A percentile compares a stretch with the other conserved stretches of the same genome.
Evolutionary conservation across 2,329 filamentous ascomycete species (phyloP).

Genomic region (Xylariaceae sp.): DNA sequence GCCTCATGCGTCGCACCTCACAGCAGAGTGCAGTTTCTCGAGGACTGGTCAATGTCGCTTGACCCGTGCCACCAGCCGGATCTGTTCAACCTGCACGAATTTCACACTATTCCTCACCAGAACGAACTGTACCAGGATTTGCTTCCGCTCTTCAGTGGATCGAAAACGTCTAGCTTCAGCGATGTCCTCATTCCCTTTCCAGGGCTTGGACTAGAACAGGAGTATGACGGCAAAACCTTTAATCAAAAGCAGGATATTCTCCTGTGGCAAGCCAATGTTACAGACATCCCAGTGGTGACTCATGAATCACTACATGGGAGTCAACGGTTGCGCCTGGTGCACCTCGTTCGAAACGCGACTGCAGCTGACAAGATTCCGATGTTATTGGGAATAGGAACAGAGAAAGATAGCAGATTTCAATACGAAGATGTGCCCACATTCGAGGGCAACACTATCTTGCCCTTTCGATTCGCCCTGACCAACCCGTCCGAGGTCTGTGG

Average conservation of each 20-base stretch:
- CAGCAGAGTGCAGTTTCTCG: conserved; percentile 60
- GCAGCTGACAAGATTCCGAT: conserved; percentile 45
- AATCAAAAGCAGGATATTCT: conserved; percentile 57
- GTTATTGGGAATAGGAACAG: conserved; percentile 44
- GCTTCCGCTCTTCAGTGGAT: conserved; percentile 69
- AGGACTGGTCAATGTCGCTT: conserved; percentile 58
- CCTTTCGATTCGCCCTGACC: conserved; percentile 55
- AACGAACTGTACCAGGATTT: conserved; percentile 59
- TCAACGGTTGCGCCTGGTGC: conserved; percentile 65
- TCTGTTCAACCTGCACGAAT: conserved; percentile 64
- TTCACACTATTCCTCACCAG: conserved; percentile 60
- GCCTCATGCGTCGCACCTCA: conserved; percentile 57
- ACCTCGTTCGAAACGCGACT: conserved; percentile 58
- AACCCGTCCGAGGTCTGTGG: conserved; percentile 52
- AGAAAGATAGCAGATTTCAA: conserved; percentile 39
- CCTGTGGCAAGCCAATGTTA: conserved; percentile 70
- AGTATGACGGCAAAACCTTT: conserved; percentile 46
- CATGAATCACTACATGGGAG: conserved; percentile 57
- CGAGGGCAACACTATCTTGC: conserved; percentile 49
- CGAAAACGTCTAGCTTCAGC: conserved; percentile 64
- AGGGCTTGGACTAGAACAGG: conserved; percentile 43
- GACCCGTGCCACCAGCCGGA: conserved; percentile 75
- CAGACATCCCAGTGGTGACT: conserved; percentile 44
- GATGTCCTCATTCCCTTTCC: conserved; percentile 69
- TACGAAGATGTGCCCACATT: conserved; percentile 51